These are phyloP conservation scores for Penicillium argentinense DNA, from an alignment of 495 filamentous ascomycete species.

Conservation along the genomic window DNA sequence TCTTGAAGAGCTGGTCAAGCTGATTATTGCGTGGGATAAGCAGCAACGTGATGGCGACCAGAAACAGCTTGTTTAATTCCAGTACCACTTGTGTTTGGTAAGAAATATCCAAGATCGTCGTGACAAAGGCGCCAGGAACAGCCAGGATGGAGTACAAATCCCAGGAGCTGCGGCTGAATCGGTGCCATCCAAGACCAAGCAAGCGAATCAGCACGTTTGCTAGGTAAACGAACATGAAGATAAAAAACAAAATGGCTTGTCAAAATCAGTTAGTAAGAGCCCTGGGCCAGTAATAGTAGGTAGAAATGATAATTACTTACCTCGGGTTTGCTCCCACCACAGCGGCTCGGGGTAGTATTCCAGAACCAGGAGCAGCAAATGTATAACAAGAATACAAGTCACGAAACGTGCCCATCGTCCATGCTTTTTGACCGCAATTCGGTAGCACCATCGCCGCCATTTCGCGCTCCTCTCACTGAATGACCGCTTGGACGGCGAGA, in stretches of 20 bases:
- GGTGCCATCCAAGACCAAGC: slow-evolving; percentile 85
- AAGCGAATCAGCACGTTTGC: slow-evolving; percentile 82
- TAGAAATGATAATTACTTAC: no score
- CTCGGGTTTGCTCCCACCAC: slow-evolving; percentile 64
- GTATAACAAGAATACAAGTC: slow-evolving; percentile 74
- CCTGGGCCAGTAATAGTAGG: no score
- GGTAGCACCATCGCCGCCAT: slow-evolving; percentile 93
- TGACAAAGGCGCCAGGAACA: slow-evolving; percentile 79
- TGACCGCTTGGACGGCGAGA: slow-evolving; percentile 87
- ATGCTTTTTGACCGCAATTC: slow-evolving; percentile 88
- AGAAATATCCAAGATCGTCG: slow-evolving; percentile 66
- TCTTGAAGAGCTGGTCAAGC: slow-evolving; percentile 98
- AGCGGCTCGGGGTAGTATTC: slow-evolving; percentile 77
- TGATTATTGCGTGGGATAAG: slow-evolving; percentile 97
- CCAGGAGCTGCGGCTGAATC: slow-evolving; percentile 93
- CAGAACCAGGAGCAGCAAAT: slow-evolving; percentile 77
- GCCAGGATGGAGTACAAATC: slow-evolving; percentile 85
- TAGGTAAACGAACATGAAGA: slow-evolving; percentile 83
- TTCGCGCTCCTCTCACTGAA: slow-evolving; percentile 68
- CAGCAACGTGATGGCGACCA: slow-evolving; percentile 86
- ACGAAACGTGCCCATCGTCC: slow-evolving; percentile 87
- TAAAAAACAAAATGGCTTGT: slow-evolving; percentile 70
- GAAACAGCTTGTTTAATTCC: slow-evolving; percentile 87
- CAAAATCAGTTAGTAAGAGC: slow-evolving; percentile 4
- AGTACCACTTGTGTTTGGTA: slow-evolving; percentile 59